Evolutionary conservation across 2,329 filamentous ascomycete genomes (phyloP).

Genomic region (Trichoderma afroharzianum): DNA sequence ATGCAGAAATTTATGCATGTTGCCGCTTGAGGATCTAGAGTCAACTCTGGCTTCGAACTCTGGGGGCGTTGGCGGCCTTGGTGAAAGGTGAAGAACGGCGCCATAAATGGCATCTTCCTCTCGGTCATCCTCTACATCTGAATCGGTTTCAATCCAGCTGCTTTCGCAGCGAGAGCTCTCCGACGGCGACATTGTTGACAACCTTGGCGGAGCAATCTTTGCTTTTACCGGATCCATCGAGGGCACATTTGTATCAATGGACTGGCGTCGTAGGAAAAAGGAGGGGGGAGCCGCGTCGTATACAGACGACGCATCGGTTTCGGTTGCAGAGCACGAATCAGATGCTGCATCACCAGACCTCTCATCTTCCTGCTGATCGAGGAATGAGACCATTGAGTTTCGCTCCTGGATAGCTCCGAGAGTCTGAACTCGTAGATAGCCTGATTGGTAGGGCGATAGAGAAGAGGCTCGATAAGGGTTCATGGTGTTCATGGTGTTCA

Average conservation of each 20-base stretch:
- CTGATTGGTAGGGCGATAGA: conserved; percentile 29
- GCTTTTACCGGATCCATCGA: conserved; percentile 33
- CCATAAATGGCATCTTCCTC: conserved; percentile 15
- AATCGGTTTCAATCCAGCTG: conserved; percentile 39
- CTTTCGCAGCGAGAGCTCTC: conserved; percentile 24
- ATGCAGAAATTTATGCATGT: conserved; percentile 14
- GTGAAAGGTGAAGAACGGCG: conserved; percentile 24
- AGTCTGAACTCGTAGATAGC: conserved; percentile 29
- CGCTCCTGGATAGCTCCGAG: conserved; percentile 37
- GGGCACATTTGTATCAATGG: conserved; percentile 35
- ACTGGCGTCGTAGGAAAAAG: conserved; percentile 33
- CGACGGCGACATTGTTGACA: conserved; percentile 17
- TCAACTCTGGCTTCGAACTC: conserved; percentile 18
- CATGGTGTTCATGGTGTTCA: not conserved
- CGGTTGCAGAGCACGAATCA: conserved; percentile 33
- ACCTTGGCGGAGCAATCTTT: conserved; percentile 26
- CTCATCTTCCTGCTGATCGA: conserved; percentile 25
- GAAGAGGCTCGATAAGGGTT: conserved; percentile 8
- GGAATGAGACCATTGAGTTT: conserved; percentile 35
- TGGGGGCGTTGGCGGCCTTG: conserved; percentile 31
- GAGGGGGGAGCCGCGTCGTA: conserved; percentile 33
- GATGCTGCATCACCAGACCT: conserved; percentile 27
- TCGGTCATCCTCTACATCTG: conserved; percentile 29
- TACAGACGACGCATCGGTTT: conserved; percentile 27
- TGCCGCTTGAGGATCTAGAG: not conserved